These are phyloP conservation scores for Coprinopsis cinerea DNA, from an alignment of 768 basidiomycete genomes.

Conservation along the genomic window DNA sequence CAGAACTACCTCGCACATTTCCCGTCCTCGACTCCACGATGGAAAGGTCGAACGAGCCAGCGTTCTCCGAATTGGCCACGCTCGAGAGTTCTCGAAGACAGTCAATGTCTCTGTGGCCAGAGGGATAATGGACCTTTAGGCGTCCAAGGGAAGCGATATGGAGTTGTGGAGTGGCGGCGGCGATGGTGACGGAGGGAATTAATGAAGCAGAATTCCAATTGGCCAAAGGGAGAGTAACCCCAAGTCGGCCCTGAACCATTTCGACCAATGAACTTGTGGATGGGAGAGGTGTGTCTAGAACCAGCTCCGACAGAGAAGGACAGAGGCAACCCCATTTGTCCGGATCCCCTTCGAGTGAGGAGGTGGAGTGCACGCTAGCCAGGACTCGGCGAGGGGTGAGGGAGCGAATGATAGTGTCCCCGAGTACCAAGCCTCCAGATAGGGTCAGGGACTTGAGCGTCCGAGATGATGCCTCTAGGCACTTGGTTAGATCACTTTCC, in stretches of 20 bases:
- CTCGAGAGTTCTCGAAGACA: conserved; percentile 2
- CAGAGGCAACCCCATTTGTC: neutral
- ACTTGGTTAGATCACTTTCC: conserved; percentile 22
- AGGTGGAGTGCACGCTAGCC: neutral
- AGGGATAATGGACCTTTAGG: conserved; percentile 5
- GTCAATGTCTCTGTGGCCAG: conserved; percentile 6
- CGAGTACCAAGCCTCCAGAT: conserved; percentile 14
- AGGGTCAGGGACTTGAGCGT: conserved; percentile 23
- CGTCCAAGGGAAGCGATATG: conserved; percentile 1
- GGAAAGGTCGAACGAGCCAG: conserved; percentile 1
- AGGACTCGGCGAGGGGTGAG: neutral
- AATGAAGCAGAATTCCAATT: neutral
- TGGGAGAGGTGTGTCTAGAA: conserved; percentile 3
- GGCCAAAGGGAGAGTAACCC: neutral
- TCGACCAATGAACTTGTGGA: conserved; percentile 4
- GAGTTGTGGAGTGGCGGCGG: neutral
- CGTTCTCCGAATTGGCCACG: neutral
- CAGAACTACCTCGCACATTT: conserved; percentile 11
- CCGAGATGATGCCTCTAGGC: conserved; percentile 18
- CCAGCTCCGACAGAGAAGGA: conserved; percentile 5
- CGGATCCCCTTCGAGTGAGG: neutral
- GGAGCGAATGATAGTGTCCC: neutral
- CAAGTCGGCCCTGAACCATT: conserved; percentile 1
- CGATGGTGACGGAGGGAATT: no score
- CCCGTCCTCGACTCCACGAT: conserved; percentile 8